Evolutionary conservation across 768 basidiomycete genomes (phyloP).

Genomic region (Termitomyces titanicus): DNA sequence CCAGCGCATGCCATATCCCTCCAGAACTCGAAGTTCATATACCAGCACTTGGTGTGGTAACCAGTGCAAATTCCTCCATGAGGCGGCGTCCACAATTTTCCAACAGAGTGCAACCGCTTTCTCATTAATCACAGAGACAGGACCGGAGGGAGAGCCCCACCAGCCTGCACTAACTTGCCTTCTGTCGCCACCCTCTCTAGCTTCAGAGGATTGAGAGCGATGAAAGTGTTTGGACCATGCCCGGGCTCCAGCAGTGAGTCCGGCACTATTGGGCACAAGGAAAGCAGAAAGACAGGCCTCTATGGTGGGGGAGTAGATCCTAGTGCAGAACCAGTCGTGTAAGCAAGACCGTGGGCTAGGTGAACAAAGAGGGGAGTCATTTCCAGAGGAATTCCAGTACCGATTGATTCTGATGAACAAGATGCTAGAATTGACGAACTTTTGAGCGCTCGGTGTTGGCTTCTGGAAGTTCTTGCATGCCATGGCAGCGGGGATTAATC

Average conservation of each 20-base stretch:
- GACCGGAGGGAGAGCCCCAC: slow-evolving; percentile 58
- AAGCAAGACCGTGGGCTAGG: slow-evolving; percentile 50
- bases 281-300: slow-evolving; percentile 53
- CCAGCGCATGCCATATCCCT: slow-evolving; percentile 71
- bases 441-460: slow-evolving; percentile 34
- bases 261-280: slow-evolving; percentile 41
- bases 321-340: slow-evolving; percentile 57
- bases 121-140: slow-evolving; percentile 50
- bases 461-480: slow-evolving; percentile 40
- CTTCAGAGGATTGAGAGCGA: slow-evolving; percentile 34
- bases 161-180: slow-evolving; percentile 37
- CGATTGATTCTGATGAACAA: too few relatives aligned
- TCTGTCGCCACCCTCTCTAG: slow-evolving; percentile 13
- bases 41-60: slow-evolving; percentile 58
- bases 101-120: slow-evolving; percentile 47
- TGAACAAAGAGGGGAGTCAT: slow-evolving; percentile 36
- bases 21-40: slow-evolving; percentile 55
- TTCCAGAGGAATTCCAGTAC: background rate
- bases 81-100: slow-evolving; percentile 46
- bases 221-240: slow-evolving; percentile 69
- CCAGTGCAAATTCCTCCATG: slow-evolving; percentile 68
- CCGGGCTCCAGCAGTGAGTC: slow-evolving; percentile 54
- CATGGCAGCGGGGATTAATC: slow-evolving; percentile 33
- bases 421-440: slow-evolving; percentile 17
- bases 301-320: slow-evolving; percentile 44